Percentiles rank a stretch among this genome's conserved stretches.
These are phyloP conservation scores for Mycena maculata DNA, from an alignment of 768 basidiomycete species.

Conservation along the genomic window DNA sequence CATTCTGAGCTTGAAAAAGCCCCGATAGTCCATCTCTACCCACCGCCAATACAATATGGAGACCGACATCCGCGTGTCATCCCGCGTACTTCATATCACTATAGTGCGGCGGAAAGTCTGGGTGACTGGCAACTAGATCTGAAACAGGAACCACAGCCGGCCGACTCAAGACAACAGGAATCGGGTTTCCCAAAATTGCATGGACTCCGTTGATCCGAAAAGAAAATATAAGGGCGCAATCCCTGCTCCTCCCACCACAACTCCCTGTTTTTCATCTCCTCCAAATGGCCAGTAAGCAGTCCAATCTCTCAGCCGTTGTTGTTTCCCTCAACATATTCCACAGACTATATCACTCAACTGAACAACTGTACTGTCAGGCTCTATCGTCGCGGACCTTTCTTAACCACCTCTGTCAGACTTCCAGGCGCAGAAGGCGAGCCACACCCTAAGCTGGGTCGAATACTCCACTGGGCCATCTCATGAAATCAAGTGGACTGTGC, in stretches of 20 bases:
- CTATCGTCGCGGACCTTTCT: neutral
- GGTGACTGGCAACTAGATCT: slow-evolving; percentile 26
- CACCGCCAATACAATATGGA: slow-evolving; percentile 8
- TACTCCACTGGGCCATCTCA: neutral
- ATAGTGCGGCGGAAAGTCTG: slow-evolving; percentile 2
- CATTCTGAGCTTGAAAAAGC: neutral
- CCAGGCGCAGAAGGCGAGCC: neutral
- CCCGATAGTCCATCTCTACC: slow-evolving; percentile 7
- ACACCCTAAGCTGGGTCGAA: neutral
- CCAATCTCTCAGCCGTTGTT: no score
- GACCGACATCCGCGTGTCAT: slow-evolving; percentile 18
- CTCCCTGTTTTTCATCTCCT: slow-evolving; percentile 2
- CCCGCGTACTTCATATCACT: slow-evolving; percentile 9
- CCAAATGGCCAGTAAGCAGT: slow-evolving; percentile 23
- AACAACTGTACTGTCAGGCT: neutral
- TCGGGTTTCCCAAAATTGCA: slow-evolving; percentile 20
- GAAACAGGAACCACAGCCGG: slow-evolving; percentile 15
- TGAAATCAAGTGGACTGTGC: slow-evolving; percentile 58
- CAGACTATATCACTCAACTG: neutral
- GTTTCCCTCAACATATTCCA: no score
- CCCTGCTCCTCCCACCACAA: neutral
- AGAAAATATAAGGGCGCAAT: slow-evolving; percentile 19
- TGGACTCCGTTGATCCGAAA: slow-evolving; percentile 2
- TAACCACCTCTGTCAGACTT: neutral
- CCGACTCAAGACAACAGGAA: no score